Conservation (phyloP, 306 rosid genomes). For the Neltuma alba region DNA sequence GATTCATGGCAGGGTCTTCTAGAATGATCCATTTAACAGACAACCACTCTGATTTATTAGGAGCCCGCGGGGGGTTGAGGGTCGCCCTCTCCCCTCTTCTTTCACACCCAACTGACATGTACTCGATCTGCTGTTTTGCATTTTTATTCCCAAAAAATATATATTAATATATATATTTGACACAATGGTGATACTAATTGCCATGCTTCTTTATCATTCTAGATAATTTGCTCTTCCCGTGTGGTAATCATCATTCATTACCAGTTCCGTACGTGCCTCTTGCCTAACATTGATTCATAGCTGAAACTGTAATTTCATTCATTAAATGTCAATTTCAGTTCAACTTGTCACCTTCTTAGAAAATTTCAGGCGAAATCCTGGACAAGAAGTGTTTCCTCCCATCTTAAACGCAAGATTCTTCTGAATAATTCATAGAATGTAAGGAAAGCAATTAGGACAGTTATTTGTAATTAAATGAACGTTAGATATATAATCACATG, state of each 20-base stretch:
- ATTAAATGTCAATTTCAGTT: not conserved
- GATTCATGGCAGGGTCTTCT: not conserved
- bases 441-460: not conserved
- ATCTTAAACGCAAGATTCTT: no score
- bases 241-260: no score
- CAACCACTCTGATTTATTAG: constrained; percentile 55
- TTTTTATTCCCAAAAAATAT: no score
- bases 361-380: not conserved
- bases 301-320: no score
- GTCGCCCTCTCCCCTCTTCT: constrained; percentile 33
- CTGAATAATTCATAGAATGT: no score
- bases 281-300: not conserved
- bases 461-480: no score
- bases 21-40: constrained; percentile 38
- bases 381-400: not conserved
- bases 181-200: no score
- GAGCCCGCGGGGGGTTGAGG: constrained; percentile 32
- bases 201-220: no score
- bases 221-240: no score
- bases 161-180: no score
- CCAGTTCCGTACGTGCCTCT: not conserved
- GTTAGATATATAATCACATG: no score
- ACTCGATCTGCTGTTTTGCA: no score
- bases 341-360: not conserved
- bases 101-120: not conserved